Evolutionary conservation across 2,329 filamentous ascomycete genomes (phyloP).

Genomic region (Fusarium caatingaense): DNA sequence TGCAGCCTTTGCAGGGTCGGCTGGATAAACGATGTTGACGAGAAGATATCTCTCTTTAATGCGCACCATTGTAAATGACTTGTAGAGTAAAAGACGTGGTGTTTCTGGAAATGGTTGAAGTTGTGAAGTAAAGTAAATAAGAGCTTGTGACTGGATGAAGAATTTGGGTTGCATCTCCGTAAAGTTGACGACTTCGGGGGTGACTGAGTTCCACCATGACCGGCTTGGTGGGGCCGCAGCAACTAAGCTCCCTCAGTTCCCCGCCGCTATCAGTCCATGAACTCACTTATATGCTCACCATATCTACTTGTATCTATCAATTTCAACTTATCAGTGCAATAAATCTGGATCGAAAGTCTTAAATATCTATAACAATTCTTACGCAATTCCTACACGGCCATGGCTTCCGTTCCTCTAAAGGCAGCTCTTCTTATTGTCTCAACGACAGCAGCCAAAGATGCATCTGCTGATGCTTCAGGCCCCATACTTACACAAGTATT

Average conservation of each 20-base stretch:
- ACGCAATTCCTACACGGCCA: constrained; percentile 15
- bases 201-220: constrained; percentile 30
- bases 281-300: constrained; percentile 15
- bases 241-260: constrained; percentile 20
- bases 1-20: constrained; percentile 55
- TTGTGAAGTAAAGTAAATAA: constrained; percentile 2
- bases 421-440: constrained; percentile 89
- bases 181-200: constrained; percentile 34
- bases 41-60: constrained; percentile 96
- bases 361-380: background rate
- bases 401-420: constrained; percentile 62
- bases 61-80: constrained; percentile 77
- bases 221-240: constrained; percentile 41
- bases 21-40: constrained; percentile 91
- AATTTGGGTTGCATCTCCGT: constrained; percentile 17
- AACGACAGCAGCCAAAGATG: constrained; percentile 85
- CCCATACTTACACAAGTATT: constrained; percentile 76
- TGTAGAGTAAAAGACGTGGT: background rate
- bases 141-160: constrained; percentile 22
- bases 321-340: background rate
- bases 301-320: background rate
- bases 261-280: constrained; percentile 29
- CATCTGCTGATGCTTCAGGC: constrained; percentile 80
- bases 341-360: background rate
- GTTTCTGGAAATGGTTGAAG: background rate